Percentiles rank a stretch among this genome's conserved stretches.
These are phyloP conservation scores for Xylaria castorea DNA, from an alignment of 495 filamentous ascomycete genomes.

Conservation along the genomic window DNA sequence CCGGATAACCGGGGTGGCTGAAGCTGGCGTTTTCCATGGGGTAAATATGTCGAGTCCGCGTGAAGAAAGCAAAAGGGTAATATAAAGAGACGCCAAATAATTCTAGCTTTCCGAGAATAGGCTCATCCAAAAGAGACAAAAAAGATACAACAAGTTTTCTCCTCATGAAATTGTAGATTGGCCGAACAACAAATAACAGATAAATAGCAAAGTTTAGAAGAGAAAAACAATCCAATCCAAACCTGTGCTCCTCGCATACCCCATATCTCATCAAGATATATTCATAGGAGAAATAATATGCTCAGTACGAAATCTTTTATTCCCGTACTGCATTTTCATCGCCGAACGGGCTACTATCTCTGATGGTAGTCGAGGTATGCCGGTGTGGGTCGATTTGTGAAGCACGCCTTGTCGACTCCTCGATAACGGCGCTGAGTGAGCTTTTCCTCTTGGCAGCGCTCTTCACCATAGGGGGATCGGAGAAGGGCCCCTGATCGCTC, in stretches of 20 bases:
- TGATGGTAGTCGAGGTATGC: conserved; percentile 35
- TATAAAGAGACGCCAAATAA: conserved; percentile 15
- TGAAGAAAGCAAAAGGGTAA: conserved; percentile 10
- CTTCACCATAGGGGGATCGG: conserved; percentile 54
- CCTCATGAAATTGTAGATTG: conserved; percentile 4
- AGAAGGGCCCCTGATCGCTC: conserved; percentile 63
- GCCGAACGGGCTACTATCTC: conserved; percentile 59
- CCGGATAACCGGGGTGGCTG: background rate
- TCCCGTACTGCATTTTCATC: conserved; percentile 61
- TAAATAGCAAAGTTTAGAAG: conserved; percentile 22
- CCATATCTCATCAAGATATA: conserved; percentile 40
- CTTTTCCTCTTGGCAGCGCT: conserved; percentile 44
- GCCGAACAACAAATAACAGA: conserved; percentile 10
- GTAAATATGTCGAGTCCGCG: background rate
- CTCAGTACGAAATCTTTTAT: conserved; percentile 21
- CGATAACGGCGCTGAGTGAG: conserved; percentile 60
- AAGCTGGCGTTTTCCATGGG: background rate
- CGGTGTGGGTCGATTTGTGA: conserved; percentile 40
- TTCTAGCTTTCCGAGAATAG: conserved; percentile 20
- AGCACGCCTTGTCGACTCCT: conserved; percentile 54
- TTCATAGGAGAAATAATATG: conserved; percentile 27
- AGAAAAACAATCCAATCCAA: conserved; percentile 17
- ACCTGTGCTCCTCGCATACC: conserved; percentile 33
- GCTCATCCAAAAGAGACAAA: conserved; percentile 15
- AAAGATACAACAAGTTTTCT: conserved; percentile 7